phyloP scores from a whole-genome alignment of 768 basidiomycete genomes.

The Pleurotus djamor region DNA sequence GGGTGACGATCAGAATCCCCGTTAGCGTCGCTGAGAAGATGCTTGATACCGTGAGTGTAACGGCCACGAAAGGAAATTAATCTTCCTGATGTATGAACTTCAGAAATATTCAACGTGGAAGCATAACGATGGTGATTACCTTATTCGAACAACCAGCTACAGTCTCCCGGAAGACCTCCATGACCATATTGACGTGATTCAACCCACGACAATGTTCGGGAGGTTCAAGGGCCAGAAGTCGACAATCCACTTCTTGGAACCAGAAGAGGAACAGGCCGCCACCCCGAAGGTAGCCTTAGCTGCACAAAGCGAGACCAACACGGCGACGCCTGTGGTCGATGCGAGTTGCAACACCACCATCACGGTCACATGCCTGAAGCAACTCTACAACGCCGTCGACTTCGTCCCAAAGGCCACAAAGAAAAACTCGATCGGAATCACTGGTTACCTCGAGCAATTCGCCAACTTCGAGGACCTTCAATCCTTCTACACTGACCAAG shows the following conservation, averaged over 20 bases:
- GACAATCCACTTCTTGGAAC: constrained; percentile 35
- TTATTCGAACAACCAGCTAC: constrained; percentile 69
- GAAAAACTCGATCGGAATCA: constrained; percentile 49
- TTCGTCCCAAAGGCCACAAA: constrained; percentile 37
- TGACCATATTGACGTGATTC: constrained; percentile 63
- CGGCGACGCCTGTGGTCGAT: constrained; percentile 37
- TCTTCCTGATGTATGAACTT: background rate
- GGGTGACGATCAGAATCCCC: constrained; percentile 60
- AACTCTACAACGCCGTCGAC: constrained; percentile 52
- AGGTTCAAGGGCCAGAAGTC: constrained; percentile 40
- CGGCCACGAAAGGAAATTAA: background rate
- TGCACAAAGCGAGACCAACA: background rate
- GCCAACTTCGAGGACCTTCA: constrained; percentile 52
- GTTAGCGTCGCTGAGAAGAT: constrained; percentile 63
- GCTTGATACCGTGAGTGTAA: constrained; percentile 56
- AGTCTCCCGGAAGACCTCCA: constrained; percentile 60
- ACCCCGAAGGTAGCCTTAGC: background rate
- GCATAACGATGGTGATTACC: constrained; percentile 47
- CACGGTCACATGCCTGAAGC: constrained; percentile 51
- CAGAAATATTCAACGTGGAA: constrained; percentile 67
- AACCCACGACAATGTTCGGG: constrained; percentile 71
- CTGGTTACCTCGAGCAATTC: constrained; percentile 51
- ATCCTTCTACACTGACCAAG: constrained; percentile 45
- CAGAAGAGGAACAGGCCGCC: constrained; percentile 22
- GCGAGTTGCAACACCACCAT: constrained; percentile 46